Percentiles rank a stretch among this genome's conserved stretches.
Evolutionary conservation across 225 moss, liverwort and hornwort species (phyloP).

Genomic region (Sphagnum contortum): DNA sequence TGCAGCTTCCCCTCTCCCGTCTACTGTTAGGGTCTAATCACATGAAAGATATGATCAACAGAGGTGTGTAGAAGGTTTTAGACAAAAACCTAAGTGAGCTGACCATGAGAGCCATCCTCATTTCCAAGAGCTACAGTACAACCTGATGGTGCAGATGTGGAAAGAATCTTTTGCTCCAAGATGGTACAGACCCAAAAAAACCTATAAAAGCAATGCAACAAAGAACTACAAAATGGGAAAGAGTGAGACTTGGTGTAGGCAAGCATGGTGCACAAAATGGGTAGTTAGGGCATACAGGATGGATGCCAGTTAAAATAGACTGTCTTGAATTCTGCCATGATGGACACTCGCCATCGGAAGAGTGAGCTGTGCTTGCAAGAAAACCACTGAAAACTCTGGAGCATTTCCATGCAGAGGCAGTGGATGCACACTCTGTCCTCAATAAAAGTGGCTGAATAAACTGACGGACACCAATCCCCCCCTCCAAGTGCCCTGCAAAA

Average conservation of each 20-base stretch:
- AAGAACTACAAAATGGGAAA: no score
- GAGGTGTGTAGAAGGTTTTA: background rate
- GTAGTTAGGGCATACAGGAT: no score
- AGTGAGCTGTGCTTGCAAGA: slow-evolving; percentile 38
- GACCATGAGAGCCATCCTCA: background rate
- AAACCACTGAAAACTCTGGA: slow-evolving; percentile 39
- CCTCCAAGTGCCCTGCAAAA: slow-evolving; percentile 37
- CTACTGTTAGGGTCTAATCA: background rate
- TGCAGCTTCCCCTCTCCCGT: slow-evolving; percentile 5
- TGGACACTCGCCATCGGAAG: background rate
- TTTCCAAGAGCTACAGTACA: no score
- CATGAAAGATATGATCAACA: background rate
- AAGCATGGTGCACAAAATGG: background rate
- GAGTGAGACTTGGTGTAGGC: no score
- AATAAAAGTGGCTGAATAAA: slow-evolving; percentile 38
- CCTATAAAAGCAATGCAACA: no score
- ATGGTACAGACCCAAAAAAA: no score
- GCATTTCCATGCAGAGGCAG: slow-evolving; percentile 41
- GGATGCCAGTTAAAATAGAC: no score
- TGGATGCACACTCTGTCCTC: slow-evolving; percentile 37
- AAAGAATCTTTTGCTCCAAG: no score
- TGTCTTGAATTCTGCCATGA: background rate
- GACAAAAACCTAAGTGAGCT: background rate
- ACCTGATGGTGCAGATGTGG: no score
- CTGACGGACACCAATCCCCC: slow-evolving; percentile 42